Base-by-base conservation (phyloP, 768 basidiomycete species). In the Amanita brunnescens region DNA sequence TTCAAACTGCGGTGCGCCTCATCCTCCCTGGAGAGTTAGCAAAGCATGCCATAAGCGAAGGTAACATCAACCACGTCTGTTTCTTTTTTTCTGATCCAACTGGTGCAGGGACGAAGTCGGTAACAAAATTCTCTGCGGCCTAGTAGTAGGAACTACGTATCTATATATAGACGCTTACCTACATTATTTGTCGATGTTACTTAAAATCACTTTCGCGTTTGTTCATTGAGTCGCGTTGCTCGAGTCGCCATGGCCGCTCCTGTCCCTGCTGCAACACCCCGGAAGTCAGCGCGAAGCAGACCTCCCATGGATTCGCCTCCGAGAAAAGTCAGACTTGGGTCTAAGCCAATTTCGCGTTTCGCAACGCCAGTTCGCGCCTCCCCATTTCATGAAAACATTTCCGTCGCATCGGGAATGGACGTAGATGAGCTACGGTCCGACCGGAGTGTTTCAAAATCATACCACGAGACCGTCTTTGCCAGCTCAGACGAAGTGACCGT, bases 21-120 rank as follows among this genome's bases (percentile, higher is more conserved):
- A 89, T 91, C 64, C 78, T 91, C 32, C 87, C 87, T 48, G 88
- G 87, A 70, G 87, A 89, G 66, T 77, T 91, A 40, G 84, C 86
- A 52, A 90, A 91, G 75, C 88, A 90, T 63, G 88, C 88, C 59
- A 89, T 90, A 70, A 89, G 86, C 6, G 88, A 91, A 71, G 48
- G 38, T 49, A 21, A 18, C 23, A 32, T 21, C 16, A 12, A 16
- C 29, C 37, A n/a, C 26, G 30, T 16, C 12, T 13, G 12, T 18
- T 3, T 18, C 12, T 46, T 26, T 58, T 53, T 40, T 57, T 55
- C 16, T 56, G 55, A 5, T 47, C 54, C 49, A 76, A 80, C 62
- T 8, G 20, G 4, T 26, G 12, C 38, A 49, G 50, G 50, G 24
- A 51, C 41, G 32, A 51, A 51, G 38, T 43, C 33, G 23, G 50